Base-by-base conservation (phyloP, 768 basidiomycete species). In the Symmetrospora coprosmae region DNA sequence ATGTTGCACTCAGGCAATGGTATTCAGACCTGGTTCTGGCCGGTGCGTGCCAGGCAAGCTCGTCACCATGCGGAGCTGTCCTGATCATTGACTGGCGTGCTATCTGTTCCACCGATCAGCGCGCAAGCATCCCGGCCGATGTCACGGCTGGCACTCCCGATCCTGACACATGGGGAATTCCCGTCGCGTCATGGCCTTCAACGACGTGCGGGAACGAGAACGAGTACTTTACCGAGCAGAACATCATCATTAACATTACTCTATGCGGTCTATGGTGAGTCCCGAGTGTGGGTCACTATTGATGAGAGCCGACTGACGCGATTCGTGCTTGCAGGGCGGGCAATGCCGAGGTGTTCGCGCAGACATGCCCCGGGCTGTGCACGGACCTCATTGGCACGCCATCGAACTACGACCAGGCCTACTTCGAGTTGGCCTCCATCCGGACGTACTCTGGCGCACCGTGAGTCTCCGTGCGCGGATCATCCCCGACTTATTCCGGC, bases 1-100 rank as follows among this genome's bases (percentile, higher is more conserved):
- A 58, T 49, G 35, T 55, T 63, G 5, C 59, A 55, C 55, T 39
- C 46, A 19, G 62, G 34, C n/a, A 39, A 63, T 25, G 62, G 62
- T 11, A 58, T 63, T 17, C 53, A 48, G 21, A 31, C 40, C n/a
- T 63, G 62, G 62, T 63, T 58, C 55, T 63, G 45, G 43, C 60
- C 60, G 19, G 49, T 50, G 16, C 25, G 51, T 40, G 11, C 50
- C n/a, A n/a, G n/a, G n/a, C n/a, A n/a, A n/a, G n/a, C n/a, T n/a
- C n/a, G n/a, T n/a, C n/a, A n/a, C n/a, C n/a, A n/a, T n/a, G n/a
- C n/a, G n/a, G n/a, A n/a, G n/a, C n/a, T n/a, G n/a, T n/a, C n/a
- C n/a, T n/a, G n/a, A n/a, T n/a, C n/a, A n/a, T n/a, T n/a, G n/a
- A n/a, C n/a, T n/a, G n/a, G n/a, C n/a, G n/a, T n/a, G n/a, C n/a